Conservation (phyloP, 2,329 filamentous ascomycete species). For the Knufia fluminis region DNA sequence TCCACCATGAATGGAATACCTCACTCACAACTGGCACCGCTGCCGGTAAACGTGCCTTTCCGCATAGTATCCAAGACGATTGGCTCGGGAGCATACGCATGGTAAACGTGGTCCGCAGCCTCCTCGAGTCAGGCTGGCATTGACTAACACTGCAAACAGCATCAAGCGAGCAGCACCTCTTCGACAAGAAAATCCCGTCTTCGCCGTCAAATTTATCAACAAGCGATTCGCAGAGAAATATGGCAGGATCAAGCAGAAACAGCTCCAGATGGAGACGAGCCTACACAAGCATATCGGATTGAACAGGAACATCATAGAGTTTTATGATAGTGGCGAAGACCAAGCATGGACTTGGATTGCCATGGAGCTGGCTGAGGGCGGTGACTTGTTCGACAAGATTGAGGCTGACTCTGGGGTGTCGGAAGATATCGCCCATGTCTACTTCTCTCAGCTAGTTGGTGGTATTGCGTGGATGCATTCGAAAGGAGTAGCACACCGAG, state of each 20-base stretch:
- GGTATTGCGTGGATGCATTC: slow-evolving; percentile 93
- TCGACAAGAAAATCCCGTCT: slow-evolving; percentile 61
- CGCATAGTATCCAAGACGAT: slow-evolving; percentile 94
- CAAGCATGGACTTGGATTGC: slow-evolving; percentile 89
- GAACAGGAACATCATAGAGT: slow-evolving; percentile 89
- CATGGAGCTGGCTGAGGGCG: slow-evolving; percentile 93
- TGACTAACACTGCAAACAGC: slow-evolving; percentile 37
- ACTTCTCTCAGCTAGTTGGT: slow-evolving; percentile 83
- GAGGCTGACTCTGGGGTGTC: slow-evolving; percentile 94
- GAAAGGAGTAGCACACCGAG: slow-evolving; percentile 86
- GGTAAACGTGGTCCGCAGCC: slow-evolving; percentile 47
- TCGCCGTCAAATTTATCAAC: slow-evolving; percentile 98
- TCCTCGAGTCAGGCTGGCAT: slow-evolving; percentile 17
- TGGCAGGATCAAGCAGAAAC: slow-evolving; percentile 79
- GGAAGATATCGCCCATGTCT: slow-evolving; percentile 90
- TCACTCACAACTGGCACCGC: slow-evolving; percentile 79
- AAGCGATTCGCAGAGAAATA: slow-evolving; percentile 87
- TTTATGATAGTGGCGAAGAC: slow-evolving; percentile 82
- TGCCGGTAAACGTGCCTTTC: slow-evolving; percentile 80
- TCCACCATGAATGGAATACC: slow-evolving; percentile 20
- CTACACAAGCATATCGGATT: slow-evolving; percentile 81
- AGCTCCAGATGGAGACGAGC: slow-evolving; percentile 84
- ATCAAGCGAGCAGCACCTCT: slow-evolving; percentile 88
- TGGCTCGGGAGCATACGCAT: slow-evolving; percentile 92
- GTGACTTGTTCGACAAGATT: slow-evolving; percentile 98